Evolutionary conservation across 306 rosid genomes (phyloP).

Genomic region (Cicer judaicum): DNA sequence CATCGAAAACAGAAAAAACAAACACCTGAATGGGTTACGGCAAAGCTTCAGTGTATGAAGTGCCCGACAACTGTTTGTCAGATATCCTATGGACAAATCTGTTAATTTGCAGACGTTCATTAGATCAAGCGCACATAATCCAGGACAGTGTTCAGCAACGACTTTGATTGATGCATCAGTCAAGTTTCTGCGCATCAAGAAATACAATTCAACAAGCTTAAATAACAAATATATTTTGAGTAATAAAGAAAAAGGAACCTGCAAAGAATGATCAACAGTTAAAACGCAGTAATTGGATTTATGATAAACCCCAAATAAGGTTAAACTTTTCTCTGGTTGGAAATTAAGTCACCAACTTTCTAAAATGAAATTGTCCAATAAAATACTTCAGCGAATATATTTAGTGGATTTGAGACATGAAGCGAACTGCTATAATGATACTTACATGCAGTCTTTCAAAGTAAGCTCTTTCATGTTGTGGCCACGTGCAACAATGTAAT

Average conservation of each 20-base stretch:
- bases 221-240: constrained; percentile 7
- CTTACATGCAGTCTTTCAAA: constrained; percentile 78
- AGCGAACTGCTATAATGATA: constrained; percentile 25
- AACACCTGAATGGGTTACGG: constrained; percentile 80
- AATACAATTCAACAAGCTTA: constrained; percentile 39
- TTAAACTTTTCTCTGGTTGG: not conserved
- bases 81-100: constrained; percentile 70
- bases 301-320: constrained; percentile 3
- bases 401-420: constrained; percentile 34
- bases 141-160: constrained; percentile 72
- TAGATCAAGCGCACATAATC: constrained; percentile 64
- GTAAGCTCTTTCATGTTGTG: constrained; percentile 76
- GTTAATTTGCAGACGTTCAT: constrained; percentile 65
- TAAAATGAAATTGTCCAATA: constrained; percentile 1
- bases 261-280: constrained; percentile 22
- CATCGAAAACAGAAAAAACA: constrained; percentile 12
- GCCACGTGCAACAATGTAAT: constrained; percentile 61
- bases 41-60: constrained; percentile 71
- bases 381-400: constrained; percentile 10
- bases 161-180: constrained; percentile 76
- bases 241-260: constrained; percentile 33
- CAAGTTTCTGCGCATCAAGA: constrained; percentile 67
- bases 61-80: constrained; percentile 73
- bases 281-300: not conserved
- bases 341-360: constrained; percentile 1